Conservation (phyloP, 768 basidiomycete species). For the Podaxis sp. region DNA sequence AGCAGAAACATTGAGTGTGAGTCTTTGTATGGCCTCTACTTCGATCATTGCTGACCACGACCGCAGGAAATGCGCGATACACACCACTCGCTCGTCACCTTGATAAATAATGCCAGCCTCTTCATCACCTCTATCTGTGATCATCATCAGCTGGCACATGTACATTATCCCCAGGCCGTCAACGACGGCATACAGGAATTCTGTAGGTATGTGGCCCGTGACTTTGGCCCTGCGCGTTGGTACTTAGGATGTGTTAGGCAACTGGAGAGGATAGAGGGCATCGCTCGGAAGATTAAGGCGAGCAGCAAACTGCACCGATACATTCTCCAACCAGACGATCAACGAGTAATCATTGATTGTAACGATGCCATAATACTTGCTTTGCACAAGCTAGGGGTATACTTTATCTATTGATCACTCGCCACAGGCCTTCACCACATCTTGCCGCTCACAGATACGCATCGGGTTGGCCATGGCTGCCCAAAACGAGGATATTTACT, state of each 20-base stretch:
- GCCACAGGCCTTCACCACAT: too few relatives aligned
- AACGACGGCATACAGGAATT: neutral
- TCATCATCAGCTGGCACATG: neutral
- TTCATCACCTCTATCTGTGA: neutral
- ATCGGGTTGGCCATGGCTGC: neutral
- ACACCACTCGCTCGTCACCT: neutral
- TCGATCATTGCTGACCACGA: neutral
- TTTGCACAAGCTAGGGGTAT: conserved; percentile 3
- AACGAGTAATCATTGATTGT: neutral
- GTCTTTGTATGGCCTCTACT: neutral
- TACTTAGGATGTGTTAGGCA: neutral
- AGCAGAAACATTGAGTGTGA: conserved; percentile 1
- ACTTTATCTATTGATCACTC: neutral
- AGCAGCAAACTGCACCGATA: neutral
- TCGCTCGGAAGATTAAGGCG: conserved; percentile 1
- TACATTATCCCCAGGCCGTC: neutral
- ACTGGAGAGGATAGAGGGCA: neutral
- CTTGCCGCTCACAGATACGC: neutral
- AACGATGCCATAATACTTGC: conserved; percentile 3
- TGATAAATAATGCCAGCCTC: neutral
- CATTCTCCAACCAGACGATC: conserved; percentile 4
- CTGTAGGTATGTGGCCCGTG: neutral
- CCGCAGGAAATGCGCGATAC: conserved; percentile 3
- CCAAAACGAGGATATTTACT: neutral
- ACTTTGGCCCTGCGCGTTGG: neutral